Conservation (phyloP, 139 green algal genomes). For the Coelastrella sp. region DNA sequence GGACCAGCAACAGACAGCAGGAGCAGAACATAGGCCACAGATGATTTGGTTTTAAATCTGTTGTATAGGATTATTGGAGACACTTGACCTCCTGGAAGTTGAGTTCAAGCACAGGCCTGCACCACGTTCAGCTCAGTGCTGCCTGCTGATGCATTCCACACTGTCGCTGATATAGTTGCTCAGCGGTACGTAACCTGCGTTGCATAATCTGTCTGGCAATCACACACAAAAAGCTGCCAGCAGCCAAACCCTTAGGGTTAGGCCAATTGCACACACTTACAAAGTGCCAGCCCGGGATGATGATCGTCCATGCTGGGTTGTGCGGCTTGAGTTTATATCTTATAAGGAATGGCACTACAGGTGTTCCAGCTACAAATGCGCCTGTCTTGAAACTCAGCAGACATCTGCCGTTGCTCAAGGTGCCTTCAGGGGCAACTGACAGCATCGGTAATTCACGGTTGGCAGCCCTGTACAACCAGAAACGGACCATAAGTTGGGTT, state of each 20-base stretch:
- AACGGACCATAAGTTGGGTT: too few relatives aligned
- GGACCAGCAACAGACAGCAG: slow-evolving; percentile 66
- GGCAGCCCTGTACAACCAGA: slow-evolving; percentile 36
- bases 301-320: slow-evolving; percentile 62
- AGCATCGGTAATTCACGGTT: slow-evolving; percentile 49
- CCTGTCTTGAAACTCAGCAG: slow-evolving; percentile 92
- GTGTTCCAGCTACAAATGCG: slow-evolving; percentile 82
- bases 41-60: too few relatives aligned
- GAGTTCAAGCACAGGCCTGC: too few relatives aligned
- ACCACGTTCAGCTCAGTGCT: too few relatives aligned
- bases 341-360: slow-evolving; percentile 85
- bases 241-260: too few relatives aligned
- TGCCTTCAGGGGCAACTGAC: slow-evolving; percentile 76
- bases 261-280: slow-evolving; percentile 40
- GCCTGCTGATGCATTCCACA: too few relatives aligned
- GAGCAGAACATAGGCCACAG: neutral
- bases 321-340: slow-evolving; percentile 58
- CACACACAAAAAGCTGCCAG: neutral
- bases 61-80: too few relatives aligned
- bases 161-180: too few relatives aligned
- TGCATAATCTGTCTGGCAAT: too few relatives aligned
- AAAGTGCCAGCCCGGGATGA: slow-evolving; percentile 45
- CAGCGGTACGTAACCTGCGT: too few relatives aligned
- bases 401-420: slow-evolving; percentile 85
- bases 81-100: too few relatives aligned